Evolutionary conservation across 2,329 filamentous ascomycete species (phyloP).

Genomic region (Fusarium luffae): DNA sequence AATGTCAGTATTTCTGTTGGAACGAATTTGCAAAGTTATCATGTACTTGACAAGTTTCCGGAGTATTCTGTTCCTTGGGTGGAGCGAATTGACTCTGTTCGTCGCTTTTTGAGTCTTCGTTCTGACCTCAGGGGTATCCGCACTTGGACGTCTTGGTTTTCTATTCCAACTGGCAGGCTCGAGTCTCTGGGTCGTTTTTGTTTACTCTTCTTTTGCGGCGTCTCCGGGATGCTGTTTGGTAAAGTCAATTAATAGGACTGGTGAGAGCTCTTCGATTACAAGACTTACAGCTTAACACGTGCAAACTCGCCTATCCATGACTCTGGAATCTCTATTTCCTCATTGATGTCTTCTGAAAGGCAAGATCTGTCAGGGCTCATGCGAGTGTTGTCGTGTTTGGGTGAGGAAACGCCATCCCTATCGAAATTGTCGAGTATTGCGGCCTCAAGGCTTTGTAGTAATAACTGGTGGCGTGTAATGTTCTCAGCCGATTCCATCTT

Average conservation of each 20-base stretch:
- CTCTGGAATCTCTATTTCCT: background rate
- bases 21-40: background rate
- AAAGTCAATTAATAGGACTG: background rate
- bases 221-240: conserved; percentile 34
- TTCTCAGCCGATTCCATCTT: background rate
- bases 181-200: background rate
- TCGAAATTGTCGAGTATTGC: background rate
- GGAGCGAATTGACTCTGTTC: conserved; percentile 35
- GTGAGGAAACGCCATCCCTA: background rate
- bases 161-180: background rate
- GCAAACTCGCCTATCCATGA: conserved; percentile 30
- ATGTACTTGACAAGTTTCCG: background rate
- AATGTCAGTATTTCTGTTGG: background rate
- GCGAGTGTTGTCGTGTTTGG: rapidly evolving
- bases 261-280: rapidly evolving
- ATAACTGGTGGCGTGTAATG: background rate
- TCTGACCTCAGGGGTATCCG: background rate
- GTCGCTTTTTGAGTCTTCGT: conserved; percentile 18
- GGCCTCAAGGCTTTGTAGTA: background rate
- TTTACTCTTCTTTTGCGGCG: conserved; percentile 7
- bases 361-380: background rate
- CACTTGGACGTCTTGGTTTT: background rate
- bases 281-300: conserved; percentile 29
- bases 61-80: background rate
- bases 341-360: background rate